Conservation (phyloP, 352 stramenopile species). For the Lagenidium sp. region DNA sequence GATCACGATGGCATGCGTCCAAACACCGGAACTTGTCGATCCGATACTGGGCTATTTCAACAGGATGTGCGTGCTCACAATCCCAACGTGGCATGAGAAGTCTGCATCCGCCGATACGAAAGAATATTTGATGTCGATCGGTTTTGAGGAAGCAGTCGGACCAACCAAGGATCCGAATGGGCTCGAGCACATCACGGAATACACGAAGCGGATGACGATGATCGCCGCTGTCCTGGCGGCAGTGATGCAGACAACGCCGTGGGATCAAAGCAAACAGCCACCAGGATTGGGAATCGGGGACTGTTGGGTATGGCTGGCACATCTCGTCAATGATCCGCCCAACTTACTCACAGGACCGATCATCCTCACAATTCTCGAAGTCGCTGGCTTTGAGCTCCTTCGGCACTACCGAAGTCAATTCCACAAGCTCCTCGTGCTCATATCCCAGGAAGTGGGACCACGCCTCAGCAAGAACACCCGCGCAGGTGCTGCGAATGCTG, state of each 20-base stretch:
- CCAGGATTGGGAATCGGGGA: slow-evolving; percentile 46
- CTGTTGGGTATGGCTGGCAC: slow-evolving; percentile 64
- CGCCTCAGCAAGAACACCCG: slow-evolving; percentile 62
- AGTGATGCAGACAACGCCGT: slow-evolving; percentile 60
- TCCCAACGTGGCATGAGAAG: slow-evolving; percentile 50
- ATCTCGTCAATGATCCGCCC: slow-evolving; percentile 56
- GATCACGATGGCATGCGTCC: slow-evolving; percentile 69
- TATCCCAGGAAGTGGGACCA: slow-evolving; percentile 51
- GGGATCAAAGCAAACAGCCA: slow-evolving; percentile 39
- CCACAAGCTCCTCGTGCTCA: slow-evolving; percentile 66
- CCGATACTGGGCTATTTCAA: slow-evolving; percentile 67
- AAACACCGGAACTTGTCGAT: slow-evolving; percentile 60
- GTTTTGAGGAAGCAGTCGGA: slow-evolving; percentile 54
- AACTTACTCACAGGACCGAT: slow-evolving; percentile 64
- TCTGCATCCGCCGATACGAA: slow-evolving; percentile 33
- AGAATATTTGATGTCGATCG: slow-evolving; percentile 58
- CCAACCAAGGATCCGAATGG: slow-evolving; percentile 39
- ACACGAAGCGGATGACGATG: slow-evolving; percentile 77
- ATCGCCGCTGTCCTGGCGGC: slow-evolving; percentile 54
- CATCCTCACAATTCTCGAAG: slow-evolving; percentile 69
- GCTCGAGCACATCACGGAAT: slow-evolving; percentile 70
- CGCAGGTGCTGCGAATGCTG: slow-evolving; percentile 66
- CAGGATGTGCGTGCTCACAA: slow-evolving; percentile 67
- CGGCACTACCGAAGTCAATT: slow-evolving; percentile 67
- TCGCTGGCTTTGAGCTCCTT: slow-evolving; percentile 57